Percentiles rank a stretch among this genome's conserved stretches.
These are phyloP conservation scores for Quambalaria eucalypti DNA, from an alignment of 1,284 basidiomycete species.

Conservation along the genomic window DNA sequence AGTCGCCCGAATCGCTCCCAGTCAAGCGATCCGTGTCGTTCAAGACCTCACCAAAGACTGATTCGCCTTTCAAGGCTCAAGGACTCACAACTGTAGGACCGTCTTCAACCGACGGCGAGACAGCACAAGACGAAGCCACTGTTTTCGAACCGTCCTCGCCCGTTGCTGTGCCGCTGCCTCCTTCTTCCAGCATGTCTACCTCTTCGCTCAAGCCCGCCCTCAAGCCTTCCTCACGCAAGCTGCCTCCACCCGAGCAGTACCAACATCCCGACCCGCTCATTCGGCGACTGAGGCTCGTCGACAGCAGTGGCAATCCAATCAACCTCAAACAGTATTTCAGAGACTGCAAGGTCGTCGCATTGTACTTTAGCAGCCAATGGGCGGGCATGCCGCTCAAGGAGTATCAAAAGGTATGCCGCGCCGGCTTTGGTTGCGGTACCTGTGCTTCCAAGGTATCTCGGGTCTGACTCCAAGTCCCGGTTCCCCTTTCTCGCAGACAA, in stretches of 20 bases:
- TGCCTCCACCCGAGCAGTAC: constrained; percentile 39
- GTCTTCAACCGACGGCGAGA: no score
- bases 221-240: constrained; percentile 33
- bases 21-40: no score
- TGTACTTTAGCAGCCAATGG: constrained; percentile 47
- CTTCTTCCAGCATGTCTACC: background rate
- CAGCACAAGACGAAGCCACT: no score
- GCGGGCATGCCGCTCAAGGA: constrained; percentile 27
- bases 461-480: constrained; percentile 1
- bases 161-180: no score
- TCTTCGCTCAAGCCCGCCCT: constrained; percentile 36
- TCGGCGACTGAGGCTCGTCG: constrained; percentile 41
- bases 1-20: no score
- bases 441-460: no score
- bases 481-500: constrained; percentile 11
- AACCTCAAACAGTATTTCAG: constrained; percentile 38
- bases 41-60: no score
- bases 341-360: constrained; percentile 44
- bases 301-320: constrained; percentile 38
- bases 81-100: no score
- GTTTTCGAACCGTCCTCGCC: no score
- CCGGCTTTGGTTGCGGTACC: no score
- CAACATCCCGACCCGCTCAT: constrained; percentile 47
- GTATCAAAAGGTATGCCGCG: constrained; percentile 16
- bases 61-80: no score